A percentile compares a stretch with the other conserved stretches of the same genome.
Conservation (phyloP, 805 yeast genomes). For the Millerozyma miso region DNA sequence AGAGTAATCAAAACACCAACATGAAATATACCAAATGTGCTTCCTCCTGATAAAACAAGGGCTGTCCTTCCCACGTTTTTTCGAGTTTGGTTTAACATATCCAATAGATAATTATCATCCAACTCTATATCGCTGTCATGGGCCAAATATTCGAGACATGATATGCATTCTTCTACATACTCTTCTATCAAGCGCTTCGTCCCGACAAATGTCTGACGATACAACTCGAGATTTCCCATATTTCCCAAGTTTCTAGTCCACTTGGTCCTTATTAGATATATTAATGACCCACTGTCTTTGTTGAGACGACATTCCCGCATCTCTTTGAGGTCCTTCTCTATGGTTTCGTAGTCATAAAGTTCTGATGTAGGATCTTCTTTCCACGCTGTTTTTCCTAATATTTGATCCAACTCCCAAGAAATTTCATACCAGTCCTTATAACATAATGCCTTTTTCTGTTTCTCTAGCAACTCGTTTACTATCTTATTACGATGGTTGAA, state of each 20-base stretch:
- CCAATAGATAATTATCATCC: conserved; percentile 67
- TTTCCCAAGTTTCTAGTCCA: conserved; percentile 85
- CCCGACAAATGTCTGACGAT: conserved; percentile 76
- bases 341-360: conserved; percentile 69
- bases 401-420: conserved; percentile 58
- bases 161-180: conserved; percentile 72
- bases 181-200: conserved; percentile 82
- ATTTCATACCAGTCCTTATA: conserved; percentile 66
- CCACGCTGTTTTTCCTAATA: conserved; percentile 69
- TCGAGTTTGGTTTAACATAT: conserved; percentile 80
- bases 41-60: conserved; percentile 91
- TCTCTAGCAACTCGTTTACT: conserved; percentile 19
- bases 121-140: conserved; percentile 37
- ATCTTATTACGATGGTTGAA: conserved; percentile 18
- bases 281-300: conserved; percentile 55
- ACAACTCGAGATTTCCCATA: conserved; percentile 76
- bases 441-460: conserved; percentile 33
- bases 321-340: conserved; percentile 49
- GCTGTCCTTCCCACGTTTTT: conserved; percentile 94
- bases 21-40: conserved; percentile 88
- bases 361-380: conserved; percentile 55
- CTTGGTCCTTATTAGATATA: conserved; percentile 76
- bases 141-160: conserved; percentile 37
- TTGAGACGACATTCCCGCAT: conserved; percentile 55
- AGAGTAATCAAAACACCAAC: conserved; percentile 86